Evolutionary conservation across 192 early-diverging fungal species (phyloP), one percentile per base, ranked within the genome.

Genomic region (Backusella tarrabulga): DNA sequence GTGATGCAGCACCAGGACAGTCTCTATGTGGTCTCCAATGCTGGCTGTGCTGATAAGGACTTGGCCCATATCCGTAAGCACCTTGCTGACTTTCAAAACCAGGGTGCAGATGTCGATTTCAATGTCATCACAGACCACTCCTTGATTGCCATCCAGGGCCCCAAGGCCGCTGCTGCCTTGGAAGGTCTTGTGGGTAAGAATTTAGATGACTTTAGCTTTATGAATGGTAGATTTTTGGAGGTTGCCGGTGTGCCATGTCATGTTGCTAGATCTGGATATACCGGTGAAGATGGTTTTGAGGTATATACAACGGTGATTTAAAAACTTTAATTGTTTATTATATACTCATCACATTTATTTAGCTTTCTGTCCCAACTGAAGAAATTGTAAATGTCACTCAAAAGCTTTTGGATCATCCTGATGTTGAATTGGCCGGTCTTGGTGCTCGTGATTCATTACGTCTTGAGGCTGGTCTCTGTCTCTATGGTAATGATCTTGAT

Each of bases 221-320:
- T 99, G 98, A 91, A 90, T 32, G 91, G 90, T 12, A 84, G 88
- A 50, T 78, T 86, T 63, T 80, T 97, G 75, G 87, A 90, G 3
- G 85, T 99, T 67, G 88, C 87, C 54, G 96, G 94, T 67, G 87
- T 95, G 44, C 87, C 87, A 1, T 92, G 91, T 78, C 95, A 97
- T 77, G 90, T 99, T 44, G 94, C 98, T 34, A 92, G 98, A 38
- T 97, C 95, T 35, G 98, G 98, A 11, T 99, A 99, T 88, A 99
- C 98, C 74, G 98, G 98, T 73, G 98, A 99, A 85, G 98, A 99
- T 85, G 98, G 98, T 17, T 98, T 99, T 81, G 98, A 99, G 84
- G 92, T 95, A 74, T 21, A 34, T 23, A 21, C 8, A 32, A 26
- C 29, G 52, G 15, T 35, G n/a, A 23, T 81, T 68, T 23, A 63